Conservation (phyloP, 2,329 filamentous ascomycete genomes). For the Neofusicoccum cordaticola region DNA sequence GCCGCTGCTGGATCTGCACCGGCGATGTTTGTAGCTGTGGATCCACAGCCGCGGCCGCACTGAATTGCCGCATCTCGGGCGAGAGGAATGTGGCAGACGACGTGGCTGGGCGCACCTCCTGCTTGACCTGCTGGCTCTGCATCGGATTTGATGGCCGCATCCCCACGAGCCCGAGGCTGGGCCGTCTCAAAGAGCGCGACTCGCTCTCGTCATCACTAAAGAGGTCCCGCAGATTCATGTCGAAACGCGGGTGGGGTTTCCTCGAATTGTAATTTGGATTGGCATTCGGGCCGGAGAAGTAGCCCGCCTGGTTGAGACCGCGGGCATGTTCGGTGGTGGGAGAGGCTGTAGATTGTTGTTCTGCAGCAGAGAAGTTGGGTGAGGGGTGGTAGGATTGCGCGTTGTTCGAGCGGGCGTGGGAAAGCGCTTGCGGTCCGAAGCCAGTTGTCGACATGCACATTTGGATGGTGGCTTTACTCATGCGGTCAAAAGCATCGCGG, state of each 20-base stretch:
- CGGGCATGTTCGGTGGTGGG: neutral
- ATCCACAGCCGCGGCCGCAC: neutral
- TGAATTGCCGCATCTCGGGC: conserved; percentile 10
- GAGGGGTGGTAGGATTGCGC: neutral
- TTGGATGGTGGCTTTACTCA: conserved; percentile 90
- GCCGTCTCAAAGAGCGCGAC: conserved; percentile 30
- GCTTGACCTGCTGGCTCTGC: conserved; percentile 25
- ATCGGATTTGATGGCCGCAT: conserved; percentile 24
- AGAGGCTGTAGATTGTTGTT: neutral
- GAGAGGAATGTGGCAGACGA: neutral
- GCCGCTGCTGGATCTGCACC: neutral
- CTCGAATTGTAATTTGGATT: neutral
- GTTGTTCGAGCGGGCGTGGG: neutral
- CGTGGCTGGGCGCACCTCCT: conserved; percentile 4
- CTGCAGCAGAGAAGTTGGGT: neutral
- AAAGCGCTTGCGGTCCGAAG: conserved; percentile 56
- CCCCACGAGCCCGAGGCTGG: conserved; percentile 22
- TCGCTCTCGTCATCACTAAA: conserved; percentile 41
- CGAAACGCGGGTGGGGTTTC: conserved; percentile 51
- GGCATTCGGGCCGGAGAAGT: conserved; percentile 7
- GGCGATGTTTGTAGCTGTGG: conserved; percentile 7
- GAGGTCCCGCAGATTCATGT: conserved; percentile 44
- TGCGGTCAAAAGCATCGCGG: conserved; percentile 89
- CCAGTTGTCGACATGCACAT: conserved; percentile 89
- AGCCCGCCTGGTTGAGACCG: neutral